These are phyloP conservation scores for Acephala macrosclerotiorum DNA, from an alignment of 2,329 filamentous ascomycete genomes.

Conservation along the genomic window DNA sequence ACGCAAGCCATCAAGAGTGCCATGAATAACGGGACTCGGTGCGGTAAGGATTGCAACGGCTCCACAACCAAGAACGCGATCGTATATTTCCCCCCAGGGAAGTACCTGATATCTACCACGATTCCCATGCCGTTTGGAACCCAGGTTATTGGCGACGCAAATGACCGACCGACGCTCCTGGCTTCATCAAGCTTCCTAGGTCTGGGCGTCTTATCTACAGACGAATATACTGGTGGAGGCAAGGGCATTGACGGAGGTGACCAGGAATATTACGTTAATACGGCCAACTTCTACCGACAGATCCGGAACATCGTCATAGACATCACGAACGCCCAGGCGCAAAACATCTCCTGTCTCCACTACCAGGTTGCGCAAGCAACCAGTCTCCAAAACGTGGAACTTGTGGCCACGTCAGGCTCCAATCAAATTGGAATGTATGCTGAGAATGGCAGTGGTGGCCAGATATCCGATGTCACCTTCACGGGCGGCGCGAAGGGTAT, in stretches of 20 bases:
- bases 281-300: conserved; percentile 18
- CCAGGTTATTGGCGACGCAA: conserved; percentile 28
- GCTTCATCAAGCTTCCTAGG: conserved; percentile 71
- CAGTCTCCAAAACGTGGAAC: conserved; percentile 65
- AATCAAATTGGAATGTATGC: conserved; percentile 41
- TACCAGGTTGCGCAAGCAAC: conserved; percentile 62
- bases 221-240: conserved; percentile 14
- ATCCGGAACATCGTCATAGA: conserved; percentile 71
- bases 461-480: conserved; percentile 64
- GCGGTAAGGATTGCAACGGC: conserved; percentile 40
- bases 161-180: conserved; percentile 71
- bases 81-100: conserved; percentile 30
- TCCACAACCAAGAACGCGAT: conserved; percentile 54
- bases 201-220: conserved; percentile 77
- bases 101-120: conserved; percentile 19
- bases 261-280: conserved; percentile 11
- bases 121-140: conserved; percentile 22
- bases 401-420: conserved; percentile 38
- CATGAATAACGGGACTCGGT: conserved; percentile 20
- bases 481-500: conserved; percentile 65
- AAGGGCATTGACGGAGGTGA: neutral
- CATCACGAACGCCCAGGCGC: conserved; percentile 36
- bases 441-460: conserved; percentile 58
- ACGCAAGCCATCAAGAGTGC: conserved; percentile 72
- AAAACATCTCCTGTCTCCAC: conserved; percentile 47